Base-by-base conservation (phyloP, 306 rosid genomes). In the Cicer bijugum region DNA sequence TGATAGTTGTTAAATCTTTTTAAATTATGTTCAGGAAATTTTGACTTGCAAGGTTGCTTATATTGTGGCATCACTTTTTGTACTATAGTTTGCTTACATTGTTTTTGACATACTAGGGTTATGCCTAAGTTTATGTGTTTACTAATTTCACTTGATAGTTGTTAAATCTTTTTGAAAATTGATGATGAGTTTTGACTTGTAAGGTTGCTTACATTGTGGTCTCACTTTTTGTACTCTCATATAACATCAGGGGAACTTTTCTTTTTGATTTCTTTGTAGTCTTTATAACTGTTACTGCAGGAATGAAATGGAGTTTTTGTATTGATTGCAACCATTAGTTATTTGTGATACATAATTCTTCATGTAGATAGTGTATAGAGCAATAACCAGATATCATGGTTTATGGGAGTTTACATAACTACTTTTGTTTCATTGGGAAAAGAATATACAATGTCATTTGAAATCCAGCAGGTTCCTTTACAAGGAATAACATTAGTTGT, bases 111-210 rank as follows among this genome's bases (percentile, higher is more conserved):
- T 28, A 12, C 40, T 12, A 28, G 43, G 64, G 5, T 12, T 59
- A 33, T 59, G 65, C 9, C 9, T 59, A 58, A 28, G 1, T 12
- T 58, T 6, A 28, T 6, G 43, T 58, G 42, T 28, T 58, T 6
- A 58, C 42, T 2, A 39, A 9, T 60, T 12, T 76, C 69, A 57
- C 67, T 59, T 59, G 19, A n/a, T 33, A 15, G 48, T 40, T 14
- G 57, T 53, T 55, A 64, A 9, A 44, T 55, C 60, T 14, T 16
- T 43, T 66, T 65, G 17, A 42, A 45, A 55, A 38, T 72, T 66
- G 55, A 64, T 55, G 61, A 55, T 38, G 37, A 15, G 37, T 72
- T 72, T 79, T 71, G 14, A 64, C 8, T 56, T 69, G 78, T 71
- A 23, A 16, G 4, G 12, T 45, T 79, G 46, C 43, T 45, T 67